These are phyloP conservation scores for Mucor circinelloides DNA, from an alignment of 371 early-diverging fungal genomes.

Conservation along the genomic window DNA sequence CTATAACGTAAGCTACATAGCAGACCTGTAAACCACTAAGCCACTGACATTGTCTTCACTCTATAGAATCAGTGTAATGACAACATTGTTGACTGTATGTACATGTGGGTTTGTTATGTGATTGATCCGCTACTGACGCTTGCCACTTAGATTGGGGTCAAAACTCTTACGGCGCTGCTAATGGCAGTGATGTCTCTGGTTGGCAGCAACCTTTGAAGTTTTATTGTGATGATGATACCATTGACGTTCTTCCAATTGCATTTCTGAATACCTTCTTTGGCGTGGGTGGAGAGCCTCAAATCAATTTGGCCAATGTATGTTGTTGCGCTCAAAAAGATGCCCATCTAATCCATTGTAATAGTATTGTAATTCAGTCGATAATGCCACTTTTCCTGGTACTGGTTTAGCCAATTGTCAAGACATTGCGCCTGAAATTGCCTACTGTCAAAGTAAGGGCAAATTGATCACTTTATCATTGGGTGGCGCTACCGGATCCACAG, in stretches of 20 bases:
- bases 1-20: slow-evolving; percentile 15
- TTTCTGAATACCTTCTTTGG: slow-evolving; percentile 69
- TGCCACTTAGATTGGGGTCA: slow-evolving; percentile 58
- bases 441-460: slow-evolving; percentile 60
- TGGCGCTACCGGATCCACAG: slow-evolving; percentile 46
- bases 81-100: slow-evolving; percentile 49
- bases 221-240: slow-evolving; percentile 65
- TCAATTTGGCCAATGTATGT: slow-evolving; percentile 66
- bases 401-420: slow-evolving; percentile 54
- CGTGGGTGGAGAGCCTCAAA: slow-evolving; percentile 44
- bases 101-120: background rate
- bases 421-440: slow-evolving; percentile 52
- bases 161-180: slow-evolving; percentile 53
- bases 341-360: background rate
- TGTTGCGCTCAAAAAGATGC: background rate
- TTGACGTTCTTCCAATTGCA: slow-evolving; percentile 66
- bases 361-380: slow-evolving; percentile 45
- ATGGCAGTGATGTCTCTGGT: slow-evolving; percentile 25
- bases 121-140: background rate
- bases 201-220: slow-evolving; percentile 56
- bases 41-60: background rate
- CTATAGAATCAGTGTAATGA: slow-evolving; percentile 43
- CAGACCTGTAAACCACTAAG: too few species aligned
- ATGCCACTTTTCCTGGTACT: slow-evolving; percentile 54
- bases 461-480: slow-evolving; percentile 60